Evolutionary conservation across 306 rosid species (phyloP).

Genomic region (Corylus heterophylla): DNA sequence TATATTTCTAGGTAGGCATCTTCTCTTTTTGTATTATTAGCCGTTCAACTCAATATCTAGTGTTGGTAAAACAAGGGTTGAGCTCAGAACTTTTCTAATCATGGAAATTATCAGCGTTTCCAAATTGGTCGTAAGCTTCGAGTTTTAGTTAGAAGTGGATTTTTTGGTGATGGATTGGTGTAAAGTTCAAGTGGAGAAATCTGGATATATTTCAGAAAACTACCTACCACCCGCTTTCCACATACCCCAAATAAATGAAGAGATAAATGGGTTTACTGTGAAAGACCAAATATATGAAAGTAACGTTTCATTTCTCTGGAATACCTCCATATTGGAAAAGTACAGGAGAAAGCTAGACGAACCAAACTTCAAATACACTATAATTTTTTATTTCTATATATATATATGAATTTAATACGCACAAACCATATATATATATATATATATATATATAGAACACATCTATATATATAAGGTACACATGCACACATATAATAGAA

Average conservation of each 20-base stretch:
- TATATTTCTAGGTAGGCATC: constrained; percentile 41
- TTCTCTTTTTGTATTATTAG: constrained; percentile 34
- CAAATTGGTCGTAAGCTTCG: constrained; percentile 28
- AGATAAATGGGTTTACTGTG: constrained; percentile 25
- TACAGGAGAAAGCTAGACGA: background rate
- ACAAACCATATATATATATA: background rate
- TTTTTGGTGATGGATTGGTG: constrained; percentile 41
- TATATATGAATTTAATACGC: background rate
- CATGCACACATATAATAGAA: background rate
- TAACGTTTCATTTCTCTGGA: constrained; percentile 26
- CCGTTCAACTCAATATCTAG: constrained; percentile 16
- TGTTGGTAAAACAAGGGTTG: constrained; percentile 3
- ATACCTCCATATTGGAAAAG: constrained; percentile 20
- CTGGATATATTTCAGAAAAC: constrained; percentile 14
- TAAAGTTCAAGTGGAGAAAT: constrained; percentile 34
- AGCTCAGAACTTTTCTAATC: constrained; percentile 23
- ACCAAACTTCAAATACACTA: background rate
- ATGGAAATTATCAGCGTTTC: constrained; percentile 20
- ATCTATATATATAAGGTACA: too few relatives aligned
- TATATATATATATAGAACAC: background rate
- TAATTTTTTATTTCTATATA: too few relatives aligned
- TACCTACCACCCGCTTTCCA: constrained; percentile 36
- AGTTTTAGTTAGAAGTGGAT: constrained; percentile 28
- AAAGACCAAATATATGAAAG: constrained; percentile 32
- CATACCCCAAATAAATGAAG: constrained; percentile 7